Conservation (phyloP, 345 rosid species). For the Eucalyptus caleyi region DNA sequence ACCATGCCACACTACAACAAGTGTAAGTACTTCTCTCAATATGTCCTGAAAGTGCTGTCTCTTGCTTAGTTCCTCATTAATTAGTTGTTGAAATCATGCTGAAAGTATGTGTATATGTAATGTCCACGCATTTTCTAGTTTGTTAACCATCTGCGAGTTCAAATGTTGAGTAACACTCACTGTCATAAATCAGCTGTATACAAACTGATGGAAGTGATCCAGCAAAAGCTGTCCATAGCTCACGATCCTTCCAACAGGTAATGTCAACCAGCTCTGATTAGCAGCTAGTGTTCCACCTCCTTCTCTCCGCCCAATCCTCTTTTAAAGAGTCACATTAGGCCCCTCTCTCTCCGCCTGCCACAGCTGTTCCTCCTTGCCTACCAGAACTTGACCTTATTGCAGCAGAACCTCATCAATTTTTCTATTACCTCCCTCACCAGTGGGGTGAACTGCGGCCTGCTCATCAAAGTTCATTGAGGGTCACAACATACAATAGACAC, state of each 20-base stretch:
- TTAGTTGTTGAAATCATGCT: background rate
- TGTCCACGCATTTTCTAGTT: background rate
- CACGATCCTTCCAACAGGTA: background rate
- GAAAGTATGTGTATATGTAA: background rate
- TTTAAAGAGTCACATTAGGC: background rate
- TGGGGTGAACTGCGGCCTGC: background rate
- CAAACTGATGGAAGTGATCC: background rate
- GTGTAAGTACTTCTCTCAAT: slow-evolving; percentile 33
- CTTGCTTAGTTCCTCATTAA: background rate
- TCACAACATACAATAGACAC: background rate
- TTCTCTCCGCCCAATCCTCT: background rate
- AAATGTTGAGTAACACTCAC: background rate
- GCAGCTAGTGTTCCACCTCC: background rate
- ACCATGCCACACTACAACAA: slow-evolving; percentile 66
- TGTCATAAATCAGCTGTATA: background rate
- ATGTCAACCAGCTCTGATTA: background rate
- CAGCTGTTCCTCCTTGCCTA: background rate
- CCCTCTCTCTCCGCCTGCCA: background rate
- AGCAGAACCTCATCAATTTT: background rate
- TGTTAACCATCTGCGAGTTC: background rate
- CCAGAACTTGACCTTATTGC: background rate
- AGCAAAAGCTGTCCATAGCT: background rate
- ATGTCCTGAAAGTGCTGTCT: background rate
- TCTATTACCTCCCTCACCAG: background rate
- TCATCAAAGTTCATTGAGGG: background rate